Evolutionary conservation across 371 early-diverging fungal species (phyloP).

Genomic region (Parasitella parasitica): DNA sequence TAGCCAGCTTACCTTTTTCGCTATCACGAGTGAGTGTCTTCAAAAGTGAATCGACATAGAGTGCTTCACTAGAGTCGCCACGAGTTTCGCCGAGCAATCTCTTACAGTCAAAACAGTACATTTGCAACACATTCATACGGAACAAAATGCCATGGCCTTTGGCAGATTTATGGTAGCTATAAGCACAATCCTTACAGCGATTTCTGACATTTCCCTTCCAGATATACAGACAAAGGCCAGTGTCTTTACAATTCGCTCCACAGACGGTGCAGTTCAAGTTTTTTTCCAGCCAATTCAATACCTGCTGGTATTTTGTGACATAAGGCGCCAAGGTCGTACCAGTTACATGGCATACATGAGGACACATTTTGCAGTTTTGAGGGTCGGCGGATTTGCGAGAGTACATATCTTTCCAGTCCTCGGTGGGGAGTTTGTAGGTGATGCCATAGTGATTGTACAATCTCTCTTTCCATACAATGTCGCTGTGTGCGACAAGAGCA

Average conservation of each 20-base stretch:
- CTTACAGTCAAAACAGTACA: constrained; percentile 48
- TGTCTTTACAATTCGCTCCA: constrained; percentile 31
- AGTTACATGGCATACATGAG: constrained; percentile 39
- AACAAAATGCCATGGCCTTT: constrained; percentile 46
- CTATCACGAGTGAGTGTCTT: constrained; percentile 37
- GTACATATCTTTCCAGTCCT: constrained; percentile 44
- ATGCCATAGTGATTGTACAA: constrained; percentile 40
- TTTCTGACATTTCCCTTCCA: constrained; percentile 43
- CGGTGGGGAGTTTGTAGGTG: constrained; percentile 39
- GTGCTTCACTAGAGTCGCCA: constrained; percentile 44
- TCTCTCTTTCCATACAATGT: constrained; percentile 44
- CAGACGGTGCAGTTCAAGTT: constrained; percentile 43
- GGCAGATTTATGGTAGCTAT: constrained; percentile 37
- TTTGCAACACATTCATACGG: constrained; percentile 44
- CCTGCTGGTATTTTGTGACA: constrained; percentile 31
- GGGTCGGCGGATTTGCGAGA: constrained; percentile 36
- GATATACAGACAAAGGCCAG: constrained; percentile 29
- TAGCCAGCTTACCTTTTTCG: constrained; percentile 31
- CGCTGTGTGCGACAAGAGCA: constrained; percentile 29
- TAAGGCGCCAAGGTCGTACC: constrained; percentile 33
- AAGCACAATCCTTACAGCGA: constrained; percentile 50
- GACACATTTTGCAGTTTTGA: constrained; percentile 38
- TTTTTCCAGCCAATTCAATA: constrained; percentile 37
- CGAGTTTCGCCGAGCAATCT: constrained; percentile 47
- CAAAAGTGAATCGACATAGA: constrained; percentile 36